Conservation (phyloP, 202 grass and related monocot species). For the Schoenoplectus triqueter region DNA sequence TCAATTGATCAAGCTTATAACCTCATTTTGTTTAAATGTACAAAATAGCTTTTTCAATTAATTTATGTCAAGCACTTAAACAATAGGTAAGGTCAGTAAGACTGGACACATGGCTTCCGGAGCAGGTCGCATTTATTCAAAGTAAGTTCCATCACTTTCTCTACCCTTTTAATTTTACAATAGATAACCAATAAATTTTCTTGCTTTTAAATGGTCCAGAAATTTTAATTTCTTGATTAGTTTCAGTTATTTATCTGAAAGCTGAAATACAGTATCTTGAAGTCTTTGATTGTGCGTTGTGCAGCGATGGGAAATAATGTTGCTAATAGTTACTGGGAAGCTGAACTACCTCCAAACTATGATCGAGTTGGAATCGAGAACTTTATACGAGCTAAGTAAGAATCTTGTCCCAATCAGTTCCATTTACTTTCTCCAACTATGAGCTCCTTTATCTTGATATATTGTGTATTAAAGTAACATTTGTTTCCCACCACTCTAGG, state of each 20-base stretch:
- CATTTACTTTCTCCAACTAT: conserved; percentile 8
- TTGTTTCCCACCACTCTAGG: conserved; percentile 54
- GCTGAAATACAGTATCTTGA: neutral
- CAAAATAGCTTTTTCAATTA: neutral
- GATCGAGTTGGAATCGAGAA: conserved; percentile 99
- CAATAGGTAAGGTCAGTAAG: conserved; percentile 87
- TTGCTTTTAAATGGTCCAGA: conserved; percentile 6
- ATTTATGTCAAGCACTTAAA: neutral
- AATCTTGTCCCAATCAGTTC: conserved; percentile 25
- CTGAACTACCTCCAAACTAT: conserved; percentile 90
- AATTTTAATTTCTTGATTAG: neutral
- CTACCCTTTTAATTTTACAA: conserved; percentile 19
- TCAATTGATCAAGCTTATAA: neutral
- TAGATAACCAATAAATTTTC: conserved; percentile 17
- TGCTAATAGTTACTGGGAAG: conserved; percentile 95
- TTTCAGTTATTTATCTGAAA: conserved; percentile 23
- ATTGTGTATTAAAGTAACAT: conserved; percentile 15
- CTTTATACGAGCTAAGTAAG: conserved; percentile 99
- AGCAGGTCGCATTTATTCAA: conserved; percentile 98
- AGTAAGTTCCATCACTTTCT: conserved; percentile 49
- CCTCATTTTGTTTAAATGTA: neutral
- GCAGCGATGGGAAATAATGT: conserved; percentile 98
- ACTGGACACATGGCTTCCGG: conserved; percentile 97
- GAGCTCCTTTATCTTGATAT: conserved; percentile 29
- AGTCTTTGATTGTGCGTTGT: conserved; percentile 5